phyloP scores from a whole-genome alignment of 202 grass and related monocot species.

The Saccharum hybrid region DNA sequence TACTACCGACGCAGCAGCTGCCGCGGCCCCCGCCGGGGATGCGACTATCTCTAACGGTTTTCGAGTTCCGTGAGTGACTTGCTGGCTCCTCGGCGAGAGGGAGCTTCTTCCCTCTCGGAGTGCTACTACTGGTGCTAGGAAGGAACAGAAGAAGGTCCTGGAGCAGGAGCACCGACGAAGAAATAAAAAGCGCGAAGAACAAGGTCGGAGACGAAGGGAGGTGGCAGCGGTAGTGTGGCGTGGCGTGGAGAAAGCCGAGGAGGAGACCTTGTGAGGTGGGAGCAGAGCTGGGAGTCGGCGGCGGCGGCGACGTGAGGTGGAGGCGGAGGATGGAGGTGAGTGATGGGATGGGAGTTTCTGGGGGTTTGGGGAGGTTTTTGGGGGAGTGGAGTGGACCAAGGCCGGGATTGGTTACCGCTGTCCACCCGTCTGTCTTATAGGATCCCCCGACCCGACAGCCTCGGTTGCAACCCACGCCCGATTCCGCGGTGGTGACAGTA shows the following conservation, averaged over 20 bases:
- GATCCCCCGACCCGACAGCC: slow-evolving; percentile 49
- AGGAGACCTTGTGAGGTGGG: slow-evolving; percentile 40
- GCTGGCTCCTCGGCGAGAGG: background rate
- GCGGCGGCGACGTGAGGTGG: slow-evolving; percentile 1
- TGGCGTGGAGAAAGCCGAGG: background rate
- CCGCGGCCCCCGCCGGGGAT: slow-evolving; percentile 29
- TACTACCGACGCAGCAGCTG: slow-evolving; percentile 24
- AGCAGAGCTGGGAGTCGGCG: background rate
- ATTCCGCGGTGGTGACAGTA: slow-evolving; percentile 40
- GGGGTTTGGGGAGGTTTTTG: too few species aligned
- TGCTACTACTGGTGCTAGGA: background rate
- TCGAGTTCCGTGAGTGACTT: slow-evolving; percentile 39
- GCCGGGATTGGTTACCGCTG: slow-evolving; percentile 36
- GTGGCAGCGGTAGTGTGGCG: background rate
- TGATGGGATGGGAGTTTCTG: too few species aligned
- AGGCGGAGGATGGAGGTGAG: background rate
- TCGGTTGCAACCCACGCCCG: slow-evolving; percentile 52
- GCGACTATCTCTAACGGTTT: slow-evolving; percentile 51
- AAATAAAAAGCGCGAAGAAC: slow-evolving; percentile 37
- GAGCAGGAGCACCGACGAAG: background rate
- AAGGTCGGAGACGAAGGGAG: slow-evolving; percentile 25
- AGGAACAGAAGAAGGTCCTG: background rate
- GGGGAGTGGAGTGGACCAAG: too few species aligned
- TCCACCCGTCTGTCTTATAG: slow-evolving; percentile 46
- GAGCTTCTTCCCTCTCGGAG: background rate